Evolutionary conservation across 768 basidiomycete species (phyloP).

Genomic region (Kwoniella bestiolae): DNA sequence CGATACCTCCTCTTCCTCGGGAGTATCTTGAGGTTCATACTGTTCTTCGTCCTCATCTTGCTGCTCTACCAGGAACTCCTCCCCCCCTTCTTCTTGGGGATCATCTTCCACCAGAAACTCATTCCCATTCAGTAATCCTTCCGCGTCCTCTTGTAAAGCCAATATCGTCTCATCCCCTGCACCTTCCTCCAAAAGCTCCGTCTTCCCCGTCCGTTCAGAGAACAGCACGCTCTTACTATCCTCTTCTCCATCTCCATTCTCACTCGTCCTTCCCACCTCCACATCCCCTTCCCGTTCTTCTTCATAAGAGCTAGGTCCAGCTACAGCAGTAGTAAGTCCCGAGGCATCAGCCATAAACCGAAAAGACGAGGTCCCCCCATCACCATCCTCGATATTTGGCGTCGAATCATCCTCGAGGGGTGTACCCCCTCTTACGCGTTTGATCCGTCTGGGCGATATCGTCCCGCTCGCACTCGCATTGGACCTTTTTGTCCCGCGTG

Average conservation of each 20-base stretch:
- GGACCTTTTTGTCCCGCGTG: not conserved
- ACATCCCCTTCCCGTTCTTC: not conserved
- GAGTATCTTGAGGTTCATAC: slow-evolving; percentile 11
- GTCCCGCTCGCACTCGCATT: not conserved
- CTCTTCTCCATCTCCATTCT: slow-evolving; percentile 19
- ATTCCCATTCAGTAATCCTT: not conserved
- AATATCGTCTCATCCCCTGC: slow-evolving; percentile 2
- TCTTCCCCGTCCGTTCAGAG: slow-evolving; percentile 21
- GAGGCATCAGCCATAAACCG: slow-evolving; percentile 16
- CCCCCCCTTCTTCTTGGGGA: not conserved
- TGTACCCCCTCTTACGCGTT: slow-evolving; percentile 19
- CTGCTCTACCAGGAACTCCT: not conserved
- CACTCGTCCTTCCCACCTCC: slow-evolving; percentile 12
- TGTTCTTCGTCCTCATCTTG: slow-evolving; percentile 6
- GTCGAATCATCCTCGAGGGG: slow-evolving; percentile 13
- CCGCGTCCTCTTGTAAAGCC: not conserved
- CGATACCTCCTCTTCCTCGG: not conserved
- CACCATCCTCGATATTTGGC: not conserved
- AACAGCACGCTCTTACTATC: slow-evolving; percentile 21
- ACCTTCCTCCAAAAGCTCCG: slow-evolving; percentile 1
- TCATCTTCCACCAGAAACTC: not conserved
- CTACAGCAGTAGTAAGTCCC: slow-evolving; percentile 14
- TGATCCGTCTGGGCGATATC: not conserved
- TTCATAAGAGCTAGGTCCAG: slow-evolving; percentile 22
- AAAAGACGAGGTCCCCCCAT: not conserved